phyloP scores from a whole-genome alignment of 495 filamentous ascomycete genomes.

The Recurvomyces mirabilis region DNA sequence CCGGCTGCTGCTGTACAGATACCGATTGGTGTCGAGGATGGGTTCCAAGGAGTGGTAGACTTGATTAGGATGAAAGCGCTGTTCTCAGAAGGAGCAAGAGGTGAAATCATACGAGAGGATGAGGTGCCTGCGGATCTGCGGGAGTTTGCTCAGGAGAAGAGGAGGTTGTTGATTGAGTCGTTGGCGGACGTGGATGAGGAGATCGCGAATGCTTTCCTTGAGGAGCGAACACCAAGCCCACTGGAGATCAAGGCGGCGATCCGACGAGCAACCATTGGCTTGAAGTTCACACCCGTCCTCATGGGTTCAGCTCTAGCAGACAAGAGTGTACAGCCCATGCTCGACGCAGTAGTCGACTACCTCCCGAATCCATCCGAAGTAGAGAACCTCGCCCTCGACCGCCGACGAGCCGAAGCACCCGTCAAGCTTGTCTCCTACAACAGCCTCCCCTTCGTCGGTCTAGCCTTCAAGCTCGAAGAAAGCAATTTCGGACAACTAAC shows the following conservation, averaged over 20 bases:
- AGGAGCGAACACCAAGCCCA: conserved; percentile 63
- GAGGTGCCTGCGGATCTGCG: conserved; percentile 70
- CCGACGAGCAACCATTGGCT: conserved; percentile 69
- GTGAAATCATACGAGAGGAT: conserved; percentile 60
- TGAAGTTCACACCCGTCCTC: conserved; percentile 91
- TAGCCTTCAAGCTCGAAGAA: conserved; percentile 99
- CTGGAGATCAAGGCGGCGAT: conserved; percentile 84
- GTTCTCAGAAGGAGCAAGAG: conserved; percentile 76
- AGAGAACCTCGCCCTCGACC: conserved; percentile 80
- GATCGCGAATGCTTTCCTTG: conserved; percentile 92
- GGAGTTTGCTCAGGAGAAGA: conserved; percentile 63
- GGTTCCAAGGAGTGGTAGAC: conserved; percentile 90
- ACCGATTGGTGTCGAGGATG: conserved; percentile 86
- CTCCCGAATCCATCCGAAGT: conserved; percentile 90
- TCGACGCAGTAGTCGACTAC: conserved; percentile 93
- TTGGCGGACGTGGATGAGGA: conserved; percentile 97
- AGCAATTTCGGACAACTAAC: conserved; percentile 98
- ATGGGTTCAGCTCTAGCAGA: conserved; percentile 95
- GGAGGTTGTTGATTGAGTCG: conserved; percentile 80
- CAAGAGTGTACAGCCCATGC: conserved; percentile 91
- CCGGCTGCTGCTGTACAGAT: conserved; percentile 90
- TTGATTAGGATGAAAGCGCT: conserved; percentile 84
- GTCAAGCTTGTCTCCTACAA: conserved; percentile 88
- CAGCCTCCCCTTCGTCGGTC: conserved; percentile 81
- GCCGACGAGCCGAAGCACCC: conserved; percentile 59